Evolutionary conservation across 2,329 filamentous ascomycete genomes (phyloP), one percentile per base, ranked within the genome.

Genomic region (Botryotinia globosa): DNA sequence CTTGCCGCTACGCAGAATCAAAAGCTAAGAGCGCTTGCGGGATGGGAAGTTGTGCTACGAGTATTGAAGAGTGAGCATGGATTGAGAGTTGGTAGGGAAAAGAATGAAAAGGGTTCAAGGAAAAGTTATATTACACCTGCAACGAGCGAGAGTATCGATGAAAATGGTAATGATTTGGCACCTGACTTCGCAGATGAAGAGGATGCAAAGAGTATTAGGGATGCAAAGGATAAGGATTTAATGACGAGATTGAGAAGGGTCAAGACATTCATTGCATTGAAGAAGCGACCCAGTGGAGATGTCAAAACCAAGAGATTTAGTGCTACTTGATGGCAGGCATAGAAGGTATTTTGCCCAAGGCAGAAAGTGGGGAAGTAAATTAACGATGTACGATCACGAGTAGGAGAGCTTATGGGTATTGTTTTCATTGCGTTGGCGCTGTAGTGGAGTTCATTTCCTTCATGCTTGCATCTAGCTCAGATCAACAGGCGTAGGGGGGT

Each of bases 181-280:
- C 58, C 51, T 16, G 76, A 77, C 32, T 72, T 58, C 12, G 78
- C 77, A n/a, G 79, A 80, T 45, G 79, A 80, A 48, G 79, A 81
- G 6, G 76, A 80, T 25, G 82, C 83, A 39, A 80, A 81, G 44
- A 84, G 82, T 69, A 82, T 82, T 6, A 84, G 83, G 56, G 87
- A 87, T 59, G 85, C 85, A 25, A 91, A 91, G 79, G 91, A 93
- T 74, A 91, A 91, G 80, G 90, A 92, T 81, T 85, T 91, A 75
- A 93, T 91, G 91, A 87, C 90, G n/a, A 86, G 90, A 76, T 82
- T 94, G 75, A 87, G 90, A 77, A 87, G 88, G 73, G 90, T 94
- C 73, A 92, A 92, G 84, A 92, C 90, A 78, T 82, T 92, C 64
- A 89, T 94, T 78, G 89, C 91, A 74, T 85, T 88, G 9, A 93